These are phyloP conservation scores for Mycena rosella DNA, from an alignment of 768 basidiomycete species.

Conservation along the genomic window DNA sequence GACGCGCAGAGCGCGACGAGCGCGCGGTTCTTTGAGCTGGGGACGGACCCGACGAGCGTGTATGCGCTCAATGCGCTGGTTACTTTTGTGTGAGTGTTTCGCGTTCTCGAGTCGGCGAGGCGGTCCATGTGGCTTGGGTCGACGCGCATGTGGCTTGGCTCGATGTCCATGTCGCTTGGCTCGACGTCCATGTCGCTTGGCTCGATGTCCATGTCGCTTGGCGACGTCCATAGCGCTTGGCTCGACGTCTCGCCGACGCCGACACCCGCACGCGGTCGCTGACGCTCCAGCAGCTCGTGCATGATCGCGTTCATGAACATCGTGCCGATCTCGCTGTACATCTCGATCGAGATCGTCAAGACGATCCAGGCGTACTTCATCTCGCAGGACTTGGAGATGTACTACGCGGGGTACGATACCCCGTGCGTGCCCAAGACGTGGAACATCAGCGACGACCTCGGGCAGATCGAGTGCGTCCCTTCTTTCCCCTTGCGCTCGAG, in stretches of 20 bases:
- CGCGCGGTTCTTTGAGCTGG: conserved; percentile 77
- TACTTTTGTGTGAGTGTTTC: conserved; percentile 85
- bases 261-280: too few species aligned
- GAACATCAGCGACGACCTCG: conserved; percentile 99
- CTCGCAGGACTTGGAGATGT: conserved; percentile 96
- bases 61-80: conserved; percentile 81
- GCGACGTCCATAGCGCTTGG: too few species aligned
- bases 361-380: conserved; percentile 98
- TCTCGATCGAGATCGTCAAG: conserved; percentile 98
- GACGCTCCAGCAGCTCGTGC: conserved; percentile 72
- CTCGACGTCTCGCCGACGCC: too few species aligned
- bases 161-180: too few species aligned
- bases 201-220: too few species aligned
- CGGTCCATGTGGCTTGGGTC: too few species aligned
- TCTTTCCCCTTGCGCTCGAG: conserved; percentile 67
- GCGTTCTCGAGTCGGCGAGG: too few species aligned
- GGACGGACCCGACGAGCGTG: conserved; percentile 71
- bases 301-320: conserved; percentile 98
- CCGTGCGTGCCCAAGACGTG: conserved; percentile 96
- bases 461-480: conserved; percentile 92
- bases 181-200: too few species aligned
- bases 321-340: conserved; percentile 95
- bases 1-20: conserved; percentile 74
- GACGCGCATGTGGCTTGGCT: too few species aligned
- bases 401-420: conserved; percentile 88